These are phyloP conservation scores for Eutypella sp. DNA, from an alignment of 2,329 filamentous ascomycete genomes.

Conservation along the genomic window DNA sequence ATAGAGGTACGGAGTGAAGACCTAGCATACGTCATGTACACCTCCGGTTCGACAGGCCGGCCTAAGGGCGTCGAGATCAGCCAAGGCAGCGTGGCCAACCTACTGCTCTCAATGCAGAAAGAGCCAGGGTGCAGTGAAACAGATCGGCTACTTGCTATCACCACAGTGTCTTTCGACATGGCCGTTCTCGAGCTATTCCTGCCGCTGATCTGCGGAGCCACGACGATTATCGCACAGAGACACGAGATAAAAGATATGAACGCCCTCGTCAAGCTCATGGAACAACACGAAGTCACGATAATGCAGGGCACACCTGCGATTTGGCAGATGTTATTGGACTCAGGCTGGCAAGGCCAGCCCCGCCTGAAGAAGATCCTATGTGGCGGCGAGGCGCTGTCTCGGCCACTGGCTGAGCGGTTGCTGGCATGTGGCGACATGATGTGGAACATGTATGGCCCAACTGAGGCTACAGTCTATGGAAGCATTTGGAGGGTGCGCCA, in stretches of 20 bases:
- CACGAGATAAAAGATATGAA: conserved; percentile 25
- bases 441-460: conserved; percentile 27
- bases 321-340: conserved; percentile 25
- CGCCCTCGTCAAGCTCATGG: conserved; percentile 28
- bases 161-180: conserved; percentile 28
- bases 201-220: conserved; percentile 27
- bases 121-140: conserved; percentile 19
- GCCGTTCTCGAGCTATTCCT: conserved; percentile 31
- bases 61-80: conserved; percentile 36
- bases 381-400: conserved; percentile 22
- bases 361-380: conserved; percentile 20
- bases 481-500: conserved; percentile 20
- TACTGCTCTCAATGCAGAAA: conserved; percentile 18
- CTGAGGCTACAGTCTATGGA: conserved; percentile 22
- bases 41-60: conserved; percentile 20
- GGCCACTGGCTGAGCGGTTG: conserved; percentile 25
- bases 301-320: conserved; percentile 33
- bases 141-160: conserved; percentile 23
- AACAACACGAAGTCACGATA: conserved; percentile 25
- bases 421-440: conserved; percentile 19
- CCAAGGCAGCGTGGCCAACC: conserved; percentile 13
- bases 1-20: conserved; percentile 11
- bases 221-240: conserved; percentile 25
- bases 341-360: conserved; percentile 15
- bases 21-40: conserved; percentile 30